These are phyloP conservation scores for Pseudogymnoascus sp. DNA, from an alignment of 2,329 filamentous ascomycete genomes.

Conservation along the genomic window DNA sequence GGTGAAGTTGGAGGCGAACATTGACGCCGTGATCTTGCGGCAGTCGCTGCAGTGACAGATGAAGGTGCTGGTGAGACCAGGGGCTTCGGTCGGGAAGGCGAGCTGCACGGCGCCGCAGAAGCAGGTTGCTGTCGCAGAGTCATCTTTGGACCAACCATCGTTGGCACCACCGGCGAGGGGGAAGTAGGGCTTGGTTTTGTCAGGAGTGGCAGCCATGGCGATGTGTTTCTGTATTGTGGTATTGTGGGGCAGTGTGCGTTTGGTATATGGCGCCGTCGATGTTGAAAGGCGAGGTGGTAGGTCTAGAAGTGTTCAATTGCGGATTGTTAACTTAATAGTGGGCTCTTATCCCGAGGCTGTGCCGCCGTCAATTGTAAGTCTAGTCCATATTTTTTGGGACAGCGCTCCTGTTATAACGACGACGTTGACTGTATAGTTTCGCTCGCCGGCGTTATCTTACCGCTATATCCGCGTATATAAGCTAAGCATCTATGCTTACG, in stretches of 20 bases:
- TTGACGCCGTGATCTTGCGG: slow-evolving; percentile 52
- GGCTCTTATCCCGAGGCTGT: not conserved
- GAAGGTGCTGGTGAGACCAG: slow-evolving; percentile 40
- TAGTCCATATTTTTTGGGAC: not conserved
- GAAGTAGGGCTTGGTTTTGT: slow-evolving; percentile 29
- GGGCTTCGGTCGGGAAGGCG: slow-evolving; percentile 37
- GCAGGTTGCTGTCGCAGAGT: slow-evolving; percentile 47
- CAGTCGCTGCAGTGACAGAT: slow-evolving; percentile 54
- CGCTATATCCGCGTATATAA: not conserved
- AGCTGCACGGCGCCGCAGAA: slow-evolving; percentile 49
- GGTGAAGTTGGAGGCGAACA: slow-evolving; percentile 52
- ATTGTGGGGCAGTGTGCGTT: not conserved
- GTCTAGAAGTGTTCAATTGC: not conserved
- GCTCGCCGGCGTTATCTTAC: not conserved
- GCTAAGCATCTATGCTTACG: not conserved
- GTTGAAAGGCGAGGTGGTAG: not conserved
- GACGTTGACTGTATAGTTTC: not conserved
- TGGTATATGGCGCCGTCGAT: not conserved
- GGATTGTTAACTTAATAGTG: not conserved
- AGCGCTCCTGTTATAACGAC: not conserved
- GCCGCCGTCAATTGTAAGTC: not conserved
- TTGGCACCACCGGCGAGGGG: slow-evolving; percentile 30
- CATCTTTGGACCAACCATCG: slow-evolving; percentile 38
- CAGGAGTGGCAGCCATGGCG: slow-evolving; percentile 14
- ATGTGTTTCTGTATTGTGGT: not conserved